A percentile compares a stretch with the other conserved stretches of the same genome.
Evolutionary conservation across 1,139 yeast genomes (phyloP).

Genomic region (Lodderomyces orthopsilosis): DNA sequence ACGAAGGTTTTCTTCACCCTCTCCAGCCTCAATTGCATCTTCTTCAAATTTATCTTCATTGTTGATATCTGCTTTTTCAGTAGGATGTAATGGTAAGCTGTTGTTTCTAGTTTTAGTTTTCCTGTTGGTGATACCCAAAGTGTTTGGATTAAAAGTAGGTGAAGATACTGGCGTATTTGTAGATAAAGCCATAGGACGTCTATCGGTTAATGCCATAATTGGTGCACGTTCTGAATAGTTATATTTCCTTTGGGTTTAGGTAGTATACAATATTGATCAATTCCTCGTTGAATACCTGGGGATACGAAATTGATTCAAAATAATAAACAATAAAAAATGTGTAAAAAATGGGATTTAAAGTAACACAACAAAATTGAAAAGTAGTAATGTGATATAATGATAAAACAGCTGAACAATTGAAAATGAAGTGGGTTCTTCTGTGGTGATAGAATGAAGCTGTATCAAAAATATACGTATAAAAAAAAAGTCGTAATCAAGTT

Average conservation of each 20-base stretch:
- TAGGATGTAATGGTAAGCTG: slow-evolving; percentile 8
- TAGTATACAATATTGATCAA: neutral
- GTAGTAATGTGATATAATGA: neutral
- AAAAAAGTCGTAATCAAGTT: slow-evolving; percentile 1
- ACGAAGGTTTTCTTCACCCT: slow-evolving; percentile 3
- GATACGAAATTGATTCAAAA: too few species aligned
- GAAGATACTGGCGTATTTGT: slow-evolving; percentile 27
- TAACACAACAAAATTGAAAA: neutral
- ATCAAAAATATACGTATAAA: neutral
- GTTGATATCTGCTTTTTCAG: slow-evolving; percentile 5
- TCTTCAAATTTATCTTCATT: slow-evolving; percentile 9
- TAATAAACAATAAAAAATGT: too few species aligned
- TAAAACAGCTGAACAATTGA: neutral
- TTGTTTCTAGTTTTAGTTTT: slow-evolving; percentile 6
- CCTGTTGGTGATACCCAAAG: slow-evolving; percentile 23
- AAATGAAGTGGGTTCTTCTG: neutral
- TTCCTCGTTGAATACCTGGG: too few species aligned
- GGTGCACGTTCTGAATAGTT: too few species aligned
- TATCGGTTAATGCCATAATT: slow-evolving; percentile 54
- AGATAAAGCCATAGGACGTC: slow-evolving; percentile 49
- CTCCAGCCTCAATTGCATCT: slow-evolving; percentile 10
- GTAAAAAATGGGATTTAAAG: neutral
- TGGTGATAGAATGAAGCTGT: neutral
- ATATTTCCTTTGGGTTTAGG: too few species aligned
- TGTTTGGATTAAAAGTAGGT: slow-evolving; percentile 46